These are phyloP conservation scores for Sorghum bicolor DNA, from an alignment of 176 grass and related monocot genomes.

Conservation along the genomic window Sorghum_bicolor_NCBIv3 NC_012872.2:4881501-4882000, in stretches of 20 bases:
- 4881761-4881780: slow-evolving; percentile 95
- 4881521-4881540: slow-evolving; percentile 90
- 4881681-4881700: slow-evolving; percentile 57
- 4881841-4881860: neutral
- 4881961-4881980: slow-evolving; percentile 80
- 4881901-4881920: slow-evolving; percentile 63
- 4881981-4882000: slow-evolving; percentile 92
- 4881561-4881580: slow-evolving; percentile 85
- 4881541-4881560: slow-evolving; percentile 90
- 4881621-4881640: neutral
- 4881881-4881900: neutral
- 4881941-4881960: slow-evolving; percentile 89
- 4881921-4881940: slow-evolving; percentile 81
- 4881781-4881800: slow-evolving; percentile 67
- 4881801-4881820: slow-evolving; percentile 21
- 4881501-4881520: slow-evolving; percentile 78
- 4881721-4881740: slow-evolving; percentile 82
- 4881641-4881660: neutral
- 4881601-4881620: neutral
- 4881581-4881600: neutral
- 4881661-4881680: neutral
- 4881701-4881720: slow-evolving; percentile 89
- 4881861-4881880: neutral
- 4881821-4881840: neutral
- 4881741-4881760: slow-evolving; percentile 87